Conservation (phyloP, 139 green algal species). For the Zygnema cylindricum region DNA sequence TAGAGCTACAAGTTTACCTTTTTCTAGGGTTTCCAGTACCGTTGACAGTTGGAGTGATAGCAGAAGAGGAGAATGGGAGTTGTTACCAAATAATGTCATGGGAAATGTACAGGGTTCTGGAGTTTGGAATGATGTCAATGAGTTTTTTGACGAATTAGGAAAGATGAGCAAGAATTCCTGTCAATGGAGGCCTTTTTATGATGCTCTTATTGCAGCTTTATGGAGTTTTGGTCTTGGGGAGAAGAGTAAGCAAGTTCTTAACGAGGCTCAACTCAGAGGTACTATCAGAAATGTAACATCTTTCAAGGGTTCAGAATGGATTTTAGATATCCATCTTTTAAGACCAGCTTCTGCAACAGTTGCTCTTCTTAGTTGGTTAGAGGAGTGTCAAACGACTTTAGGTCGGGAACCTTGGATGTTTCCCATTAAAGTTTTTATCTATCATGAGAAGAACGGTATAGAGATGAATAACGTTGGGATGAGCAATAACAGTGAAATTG, state of each 20-base stretch:
- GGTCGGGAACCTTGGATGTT: neutral
- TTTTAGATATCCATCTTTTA: neutral
- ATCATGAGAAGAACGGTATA: neutral
- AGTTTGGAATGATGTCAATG: neutral
- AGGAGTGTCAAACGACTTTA: neutral
- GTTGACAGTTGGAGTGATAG: neutral
- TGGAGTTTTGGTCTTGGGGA: neutral
- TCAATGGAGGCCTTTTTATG: neutral
- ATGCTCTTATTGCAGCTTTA: neutral
- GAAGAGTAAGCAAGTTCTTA: neutral
- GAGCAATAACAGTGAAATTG: neutral
- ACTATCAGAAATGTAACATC: neutral
- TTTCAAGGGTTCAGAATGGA: neutral
- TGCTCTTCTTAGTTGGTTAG: neutral
- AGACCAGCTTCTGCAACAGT: neutral
- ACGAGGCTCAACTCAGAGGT: neutral
- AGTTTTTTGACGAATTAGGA: neutral
- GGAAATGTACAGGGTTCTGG: neutral
- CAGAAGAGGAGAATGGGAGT: too few species aligned
- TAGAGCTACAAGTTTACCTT: neutral
- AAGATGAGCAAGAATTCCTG: neutral
- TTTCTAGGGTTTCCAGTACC: neutral
- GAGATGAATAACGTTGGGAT: neutral
- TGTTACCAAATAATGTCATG: too few species aligned
- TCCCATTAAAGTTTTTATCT: neutral